A percentile compares a stretch with the other conserved stretches of the same genome.
Conservation (phyloP, 2,329 filamentous ascomycete genomes). For the Diplodia intermedia region DNA sequence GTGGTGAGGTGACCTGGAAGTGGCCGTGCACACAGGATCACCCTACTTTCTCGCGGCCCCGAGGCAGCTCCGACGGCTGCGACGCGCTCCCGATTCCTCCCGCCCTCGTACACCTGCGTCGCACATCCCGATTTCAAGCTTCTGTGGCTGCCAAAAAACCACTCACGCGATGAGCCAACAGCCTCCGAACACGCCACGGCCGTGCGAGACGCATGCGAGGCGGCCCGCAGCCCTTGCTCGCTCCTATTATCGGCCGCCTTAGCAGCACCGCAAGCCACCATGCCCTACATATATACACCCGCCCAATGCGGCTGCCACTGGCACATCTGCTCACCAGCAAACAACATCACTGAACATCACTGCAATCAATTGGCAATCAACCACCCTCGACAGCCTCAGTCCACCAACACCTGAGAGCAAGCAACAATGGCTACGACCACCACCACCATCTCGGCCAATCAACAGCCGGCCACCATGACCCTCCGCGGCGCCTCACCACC, state of each 20-base stretch:
- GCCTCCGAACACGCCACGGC: constrained; percentile 13
- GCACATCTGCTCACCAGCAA: not conserved
- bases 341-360: constrained; percentile 4
- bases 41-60: constrained; percentile 13
- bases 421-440: constrained; percentile 47
- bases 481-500: constrained; percentile 25
- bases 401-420: constrained; percentile 2
- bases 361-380: constrained; percentile 8
- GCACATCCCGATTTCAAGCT: constrained; percentile 18
- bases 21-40: constrained; percentile 17
- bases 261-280: not conserved
- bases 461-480: constrained; percentile 31
- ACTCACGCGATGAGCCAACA: constrained; percentile 18
- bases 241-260: constrained; percentile 10
- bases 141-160: constrained; percentile 14
- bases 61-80: not conserved
- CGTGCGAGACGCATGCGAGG: constrained; percentile 14
- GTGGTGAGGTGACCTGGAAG: not conserved
- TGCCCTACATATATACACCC: constrained; percentile 15
- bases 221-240: constrained; percentile 12
- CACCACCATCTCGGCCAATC: constrained; percentile 51
- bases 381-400: not conserved
- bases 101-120: constrained; percentile 13
- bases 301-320: not conserved
- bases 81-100: constrained; percentile 9